These are phyloP conservation scores for Cicer arietinum DNA, from an alignment of 306 rosid species.

Conservation along the genomic window DNA sequence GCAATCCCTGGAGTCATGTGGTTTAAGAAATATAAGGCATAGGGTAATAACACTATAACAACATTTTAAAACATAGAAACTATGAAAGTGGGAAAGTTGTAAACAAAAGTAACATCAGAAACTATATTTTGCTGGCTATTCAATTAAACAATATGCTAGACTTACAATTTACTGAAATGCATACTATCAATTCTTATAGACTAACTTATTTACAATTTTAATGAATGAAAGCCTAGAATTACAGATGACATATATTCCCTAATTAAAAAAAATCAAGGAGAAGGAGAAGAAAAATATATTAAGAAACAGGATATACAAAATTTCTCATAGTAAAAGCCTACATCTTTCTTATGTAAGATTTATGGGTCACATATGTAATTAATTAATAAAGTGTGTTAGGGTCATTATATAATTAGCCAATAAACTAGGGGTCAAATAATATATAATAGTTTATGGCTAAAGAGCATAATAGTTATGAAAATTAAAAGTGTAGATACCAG, in stretches of 20 bases:
- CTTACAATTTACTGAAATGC: constrained; percentile 6
- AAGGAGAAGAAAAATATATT: not conserved
- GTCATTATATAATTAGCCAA: too few relatives aligned
- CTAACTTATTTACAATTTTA: not conserved
- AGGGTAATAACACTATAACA: constrained; percentile 8
- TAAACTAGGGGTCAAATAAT: too few relatives aligned
- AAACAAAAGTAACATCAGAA: constrained; percentile 23
- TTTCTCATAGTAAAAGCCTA: not conserved
- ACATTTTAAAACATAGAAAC: constrained; percentile 25
- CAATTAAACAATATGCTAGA: constrained; percentile 11
- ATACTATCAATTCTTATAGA: not conserved
- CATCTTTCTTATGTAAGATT: not conserved
- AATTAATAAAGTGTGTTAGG: too few relatives aligned
- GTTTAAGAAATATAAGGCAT: constrained; percentile 38
- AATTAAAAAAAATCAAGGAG: not conserved
- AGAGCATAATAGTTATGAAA: too few relatives aligned
- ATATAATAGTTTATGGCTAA: too few relatives aligned
- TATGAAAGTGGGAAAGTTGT: constrained; percentile 17
- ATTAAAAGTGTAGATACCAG: too few relatives aligned
- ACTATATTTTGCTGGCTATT: constrained; percentile 14
- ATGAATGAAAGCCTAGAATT: not conserved
- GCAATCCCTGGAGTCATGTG: constrained; percentile 78
- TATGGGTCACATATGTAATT: too few relatives aligned
- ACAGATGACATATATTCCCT: not conserved
- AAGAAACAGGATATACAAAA: not conserved